Percentiles rank a stretch among this genome's conserved stretches.
phyloP scores from a whole-genome alignment of 2,329 filamentous ascomycete species.

The Paecilomyces sp. region DNA sequence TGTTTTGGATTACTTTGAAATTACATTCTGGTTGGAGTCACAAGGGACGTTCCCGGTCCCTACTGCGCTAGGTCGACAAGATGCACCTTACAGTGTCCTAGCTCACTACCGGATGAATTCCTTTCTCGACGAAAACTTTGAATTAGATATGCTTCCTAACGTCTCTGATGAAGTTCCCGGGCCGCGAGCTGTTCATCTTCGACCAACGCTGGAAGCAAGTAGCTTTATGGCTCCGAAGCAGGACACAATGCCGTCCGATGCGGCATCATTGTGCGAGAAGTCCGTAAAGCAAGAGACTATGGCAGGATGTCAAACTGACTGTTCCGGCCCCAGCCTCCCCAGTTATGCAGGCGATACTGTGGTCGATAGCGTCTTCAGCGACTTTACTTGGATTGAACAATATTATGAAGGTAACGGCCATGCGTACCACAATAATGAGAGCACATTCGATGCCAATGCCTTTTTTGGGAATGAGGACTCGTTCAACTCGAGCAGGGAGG shows the following conservation, averaged over 20 bases:
- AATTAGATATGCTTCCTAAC: neutral
- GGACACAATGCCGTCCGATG: neutral
- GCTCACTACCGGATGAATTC: neutral
- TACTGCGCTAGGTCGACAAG: neutral
- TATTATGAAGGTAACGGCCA: neutral
- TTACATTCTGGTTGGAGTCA: slow-evolving; percentile 1
- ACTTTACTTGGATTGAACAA: neutral
- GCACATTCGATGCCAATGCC: neutral
- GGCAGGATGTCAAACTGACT: neutral
- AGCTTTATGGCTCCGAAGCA: neutral
- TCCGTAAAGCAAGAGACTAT: neutral
- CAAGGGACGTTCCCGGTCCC: neutral
- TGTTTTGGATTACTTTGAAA: slow-evolving; percentile 1
- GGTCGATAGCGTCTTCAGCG: neutral
- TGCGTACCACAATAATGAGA: neutral
- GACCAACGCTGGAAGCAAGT: neutral
- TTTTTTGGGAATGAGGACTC: neutral
- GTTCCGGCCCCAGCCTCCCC: neutral
- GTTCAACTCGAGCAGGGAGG: neutral
- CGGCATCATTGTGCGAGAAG: neutral
- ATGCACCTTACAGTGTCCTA: neutral
- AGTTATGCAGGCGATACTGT: neutral
- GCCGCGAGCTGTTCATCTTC: neutral
- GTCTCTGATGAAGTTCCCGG: neutral
- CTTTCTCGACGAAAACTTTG: slow-evolving; percentile 3